Evolutionary conservation across 768 basidiomycete species (phyloP), one percentile per base, ranked within the genome.

Genomic region (Tylopilus vinaceipallidus): DNA sequence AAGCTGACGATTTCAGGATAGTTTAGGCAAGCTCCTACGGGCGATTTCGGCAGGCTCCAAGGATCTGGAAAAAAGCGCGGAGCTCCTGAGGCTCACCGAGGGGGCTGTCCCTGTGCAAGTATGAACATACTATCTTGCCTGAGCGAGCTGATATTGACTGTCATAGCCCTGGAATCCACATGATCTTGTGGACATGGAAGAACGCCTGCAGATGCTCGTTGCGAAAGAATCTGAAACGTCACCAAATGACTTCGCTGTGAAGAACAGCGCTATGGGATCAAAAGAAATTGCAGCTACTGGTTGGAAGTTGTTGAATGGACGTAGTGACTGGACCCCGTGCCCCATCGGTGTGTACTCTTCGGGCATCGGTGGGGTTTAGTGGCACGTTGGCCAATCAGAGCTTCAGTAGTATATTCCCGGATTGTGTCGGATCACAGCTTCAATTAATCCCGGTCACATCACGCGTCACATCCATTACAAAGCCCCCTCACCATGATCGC

Each of bases 301-400:
- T 19, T 90, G 88, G 86, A 71, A 71, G 42, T 47, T 73, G 35
- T 67, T 83, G 12, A 68, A 73, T 24, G 62, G 63, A 19, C 66
- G 55, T 16, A 69, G 68, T 14, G 64, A 66, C 32, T 89, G 88
- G 88, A 74, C 70, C 53, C 75, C 82, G 3, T 83, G 80, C 59
- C 87, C 88, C 6, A 83, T 91, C 38, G 88, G 88, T 9, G 73
- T 86, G 42, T 78, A 71, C 51, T 56, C 41, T 49, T 26, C 13
- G n/a, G n/a, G n/a, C n/a, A n/a, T n/a, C n/a, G n/a, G n/a, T n/a
- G n/a, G n/a, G n/a, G n/a, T n/a, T n/a, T n/a, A n/a, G n/a, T n/a
- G n/a, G n/a, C n/a, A n/a, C n/a, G n/a, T n/a, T n/a, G n/a, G n/a
- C 14, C 30, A 32, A 29, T 29, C 17, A 29, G 19, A 13, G 14